A percentile compares a stretch with the other conserved stretches of the same genome.
These are phyloP conservation scores for Ustilago loliicola DNA, from an alignment of 1,284 basidiomycete genomes.

Conservation along the genomic window DNA sequence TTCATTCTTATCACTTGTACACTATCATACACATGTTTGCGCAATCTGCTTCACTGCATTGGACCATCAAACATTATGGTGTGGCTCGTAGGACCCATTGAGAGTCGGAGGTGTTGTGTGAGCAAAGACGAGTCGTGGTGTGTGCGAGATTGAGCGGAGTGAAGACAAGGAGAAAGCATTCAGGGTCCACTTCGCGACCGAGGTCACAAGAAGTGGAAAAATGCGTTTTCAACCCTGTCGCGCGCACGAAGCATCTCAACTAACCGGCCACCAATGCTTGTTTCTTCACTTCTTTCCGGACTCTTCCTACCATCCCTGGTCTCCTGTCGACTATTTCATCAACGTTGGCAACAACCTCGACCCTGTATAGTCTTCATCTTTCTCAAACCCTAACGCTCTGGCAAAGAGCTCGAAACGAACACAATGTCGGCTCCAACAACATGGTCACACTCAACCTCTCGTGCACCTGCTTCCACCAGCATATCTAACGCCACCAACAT, in stretches of 20 bases:
- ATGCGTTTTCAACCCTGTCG: background rate
- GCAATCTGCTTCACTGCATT: background rate
- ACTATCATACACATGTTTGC: slow-evolving; percentile 4
- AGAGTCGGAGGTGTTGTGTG: background rate
- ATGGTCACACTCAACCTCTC: slow-evolving; percentile 26
- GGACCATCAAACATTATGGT: background rate
- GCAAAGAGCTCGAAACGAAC: background rate
- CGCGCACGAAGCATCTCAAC: slow-evolving; percentile 27
- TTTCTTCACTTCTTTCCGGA: background rate
- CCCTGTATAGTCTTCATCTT: background rate
- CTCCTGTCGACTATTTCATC: background rate
- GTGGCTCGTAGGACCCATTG: background rate
- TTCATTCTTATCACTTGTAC: slow-evolving; percentile 1
- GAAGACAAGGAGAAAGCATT: background rate
- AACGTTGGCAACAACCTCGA: background rate
- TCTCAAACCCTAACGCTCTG: background rate
- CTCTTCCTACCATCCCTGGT: background rate
- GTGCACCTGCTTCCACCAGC: slow-evolving; percentile 8
- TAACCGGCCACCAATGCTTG: background rate
- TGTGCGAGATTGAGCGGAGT: background rate
- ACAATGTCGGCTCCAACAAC: slow-evolving; percentile 30
- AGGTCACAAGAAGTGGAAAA: background rate
- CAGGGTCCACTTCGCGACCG: slow-evolving; percentile 10
- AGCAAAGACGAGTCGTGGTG: background rate
- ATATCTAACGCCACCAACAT: slow-evolving; percentile 12